Percentiles rank a stretch among this genome's conserved stretches.
These are phyloP conservation scores for Lactarius tabidus DNA, from an alignment of 768 basidiomycete species.

Conservation along the genomic window DNA sequence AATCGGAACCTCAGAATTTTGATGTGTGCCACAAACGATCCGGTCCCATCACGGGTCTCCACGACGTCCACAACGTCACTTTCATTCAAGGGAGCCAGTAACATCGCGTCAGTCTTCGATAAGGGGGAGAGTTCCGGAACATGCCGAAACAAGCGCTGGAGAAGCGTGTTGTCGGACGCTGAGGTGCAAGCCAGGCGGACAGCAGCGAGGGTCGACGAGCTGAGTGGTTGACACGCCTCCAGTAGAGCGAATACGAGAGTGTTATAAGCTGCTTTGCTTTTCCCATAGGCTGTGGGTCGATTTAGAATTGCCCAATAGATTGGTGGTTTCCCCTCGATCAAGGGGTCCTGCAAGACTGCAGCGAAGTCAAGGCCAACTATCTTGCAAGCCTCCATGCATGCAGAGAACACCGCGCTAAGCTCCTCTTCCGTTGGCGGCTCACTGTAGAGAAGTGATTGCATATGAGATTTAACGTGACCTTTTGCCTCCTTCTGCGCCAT, in stretches of 20 bases:
- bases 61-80: slow-evolving; percentile 47
- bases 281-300: slow-evolving; percentile 37
- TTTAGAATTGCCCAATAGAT: slow-evolving; percentile 68
- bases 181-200: slow-evolving; percentile 62
- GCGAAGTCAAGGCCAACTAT: slow-evolving; percentile 48
- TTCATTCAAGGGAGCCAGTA: slow-evolving; percentile 40
- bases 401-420: slow-evolving; percentile 41
- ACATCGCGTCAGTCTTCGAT: slow-evolving; percentile 48
- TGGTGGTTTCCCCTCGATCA: slow-evolving; percentile 59
- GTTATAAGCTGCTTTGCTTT: slow-evolving; percentile 25
- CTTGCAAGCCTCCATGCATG: slow-evolving; percentile 59
- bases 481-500: neutral
- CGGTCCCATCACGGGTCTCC: slow-evolving; percentile 39
- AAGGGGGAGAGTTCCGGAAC: slow-evolving; percentile 49
- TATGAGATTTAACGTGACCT: neutral
- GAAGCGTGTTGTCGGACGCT: slow-evolving; percentile 55
- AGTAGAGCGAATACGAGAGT: slow-evolving; percentile 49
- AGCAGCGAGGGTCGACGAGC: slow-evolving; percentile 35
- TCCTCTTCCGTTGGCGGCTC: slow-evolving; percentile 7
- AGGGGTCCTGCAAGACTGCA: slow-evolving; percentile 55
- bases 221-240: slow-evolving; percentile 39
- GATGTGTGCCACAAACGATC: slow-evolving; percentile 52
- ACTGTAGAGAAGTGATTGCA: slow-evolving; percentile 1
- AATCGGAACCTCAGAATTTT: slow-evolving; percentile 60
- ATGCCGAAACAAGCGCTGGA: slow-evolving; percentile 51